These are phyloP conservation scores for Penicillium simplicissimum DNA, from an alignment of 495 filamentous ascomycete genomes.

Conservation along the genomic window DNA sequence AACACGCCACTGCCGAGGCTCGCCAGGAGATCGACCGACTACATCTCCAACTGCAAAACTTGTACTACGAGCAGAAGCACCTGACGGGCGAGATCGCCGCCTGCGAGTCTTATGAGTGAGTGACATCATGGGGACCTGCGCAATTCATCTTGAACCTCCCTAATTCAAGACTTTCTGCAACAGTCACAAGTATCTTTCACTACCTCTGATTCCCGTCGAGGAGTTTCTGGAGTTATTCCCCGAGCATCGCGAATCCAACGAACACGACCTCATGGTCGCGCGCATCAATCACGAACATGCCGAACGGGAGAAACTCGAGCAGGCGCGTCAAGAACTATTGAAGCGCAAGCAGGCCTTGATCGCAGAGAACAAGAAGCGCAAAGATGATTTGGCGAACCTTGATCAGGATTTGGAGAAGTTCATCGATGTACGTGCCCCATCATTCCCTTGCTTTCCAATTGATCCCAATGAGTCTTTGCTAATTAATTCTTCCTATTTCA, in stretches of 20 bases:
- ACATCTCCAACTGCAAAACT: slow-evolving; percentile 90
- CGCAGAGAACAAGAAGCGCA: slow-evolving; percentile 91
- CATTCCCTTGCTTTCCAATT: background rate
- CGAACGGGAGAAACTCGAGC: slow-evolving; percentile 84
- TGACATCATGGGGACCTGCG: slow-evolving; percentile 18
- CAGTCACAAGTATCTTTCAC: slow-evolving; percentile 83
- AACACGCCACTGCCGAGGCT: slow-evolving; percentile 79
- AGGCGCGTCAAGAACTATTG: slow-evolving; percentile 79
- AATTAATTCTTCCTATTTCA: slow-evolving; percentile 31
- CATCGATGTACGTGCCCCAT: slow-evolving; percentile 58
- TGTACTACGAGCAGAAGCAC: slow-evolving; percentile 94
- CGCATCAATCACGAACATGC: slow-evolving; percentile 88
- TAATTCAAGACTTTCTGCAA: background rate
- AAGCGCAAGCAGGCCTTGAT: slow-evolving; percentile 91
- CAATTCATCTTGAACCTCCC: slow-evolving; percentile 18
- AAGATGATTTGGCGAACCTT: slow-evolving; percentile 85
- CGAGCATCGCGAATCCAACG: slow-evolving; percentile 65
- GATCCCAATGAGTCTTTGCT: background rate
- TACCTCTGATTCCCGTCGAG: slow-evolving; percentile 80
- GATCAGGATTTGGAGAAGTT: slow-evolving; percentile 91
- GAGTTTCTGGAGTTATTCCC: slow-evolving; percentile 81
- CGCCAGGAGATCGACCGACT: slow-evolving; percentile 88
- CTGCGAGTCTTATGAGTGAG: slow-evolving; percentile 90
- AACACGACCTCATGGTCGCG: slow-evolving; percentile 83
- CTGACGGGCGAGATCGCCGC: slow-evolving; percentile 85